phyloP scores from a whole-genome alignment of 2,329 filamentous ascomycete genomes.

The Diaporthe destruens region DNA sequence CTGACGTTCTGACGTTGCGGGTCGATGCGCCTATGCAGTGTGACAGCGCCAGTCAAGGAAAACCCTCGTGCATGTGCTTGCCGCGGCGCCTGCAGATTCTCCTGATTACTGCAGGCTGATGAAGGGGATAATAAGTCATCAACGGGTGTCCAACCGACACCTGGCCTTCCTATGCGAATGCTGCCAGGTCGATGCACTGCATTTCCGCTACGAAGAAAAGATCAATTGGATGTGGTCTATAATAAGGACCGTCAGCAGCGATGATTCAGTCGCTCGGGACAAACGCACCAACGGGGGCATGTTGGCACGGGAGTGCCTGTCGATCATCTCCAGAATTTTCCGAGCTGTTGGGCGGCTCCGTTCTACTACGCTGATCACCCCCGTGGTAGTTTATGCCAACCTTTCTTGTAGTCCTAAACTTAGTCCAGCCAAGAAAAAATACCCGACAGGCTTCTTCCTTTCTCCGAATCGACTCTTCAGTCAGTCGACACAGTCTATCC shows the following conservation, averaged over 20 bases:
- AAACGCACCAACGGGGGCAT: conserved; percentile 12
- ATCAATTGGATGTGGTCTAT: neutral
- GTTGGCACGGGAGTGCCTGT: conserved; percentile 12
- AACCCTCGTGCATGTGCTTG: neutral
- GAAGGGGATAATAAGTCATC: neutral
- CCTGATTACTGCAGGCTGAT: conserved; percentile 18
- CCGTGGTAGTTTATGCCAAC: neutral
- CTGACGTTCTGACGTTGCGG: conserved; percentile 12
- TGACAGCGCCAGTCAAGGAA: conserved; percentile 16
- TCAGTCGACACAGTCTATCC: conserved; percentile 8
- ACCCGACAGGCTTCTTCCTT: conserved; percentile 9
- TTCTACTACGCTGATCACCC: conserved; percentile 23
- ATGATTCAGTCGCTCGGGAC: neutral
- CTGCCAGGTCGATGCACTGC: neutral
- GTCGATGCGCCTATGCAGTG: conserved; percentile 14
- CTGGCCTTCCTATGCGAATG: neutral
- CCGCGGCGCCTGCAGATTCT: conserved; percentile 15
- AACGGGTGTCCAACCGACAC: conserved; percentile 6
- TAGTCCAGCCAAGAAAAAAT: neutral
- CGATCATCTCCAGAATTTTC: conserved; percentile 30
- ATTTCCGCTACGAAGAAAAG: neutral
- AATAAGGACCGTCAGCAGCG: conserved; percentile 8
- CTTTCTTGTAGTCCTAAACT: conserved; percentile 18
- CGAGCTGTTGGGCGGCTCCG: conserved; percentile 12
- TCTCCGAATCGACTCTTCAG: neutral